These are phyloP conservation scores for Huntiella moniliformis DNA, from an alignment of 2,329 filamentous ascomycete species.

Conservation along the genomic window DNA sequence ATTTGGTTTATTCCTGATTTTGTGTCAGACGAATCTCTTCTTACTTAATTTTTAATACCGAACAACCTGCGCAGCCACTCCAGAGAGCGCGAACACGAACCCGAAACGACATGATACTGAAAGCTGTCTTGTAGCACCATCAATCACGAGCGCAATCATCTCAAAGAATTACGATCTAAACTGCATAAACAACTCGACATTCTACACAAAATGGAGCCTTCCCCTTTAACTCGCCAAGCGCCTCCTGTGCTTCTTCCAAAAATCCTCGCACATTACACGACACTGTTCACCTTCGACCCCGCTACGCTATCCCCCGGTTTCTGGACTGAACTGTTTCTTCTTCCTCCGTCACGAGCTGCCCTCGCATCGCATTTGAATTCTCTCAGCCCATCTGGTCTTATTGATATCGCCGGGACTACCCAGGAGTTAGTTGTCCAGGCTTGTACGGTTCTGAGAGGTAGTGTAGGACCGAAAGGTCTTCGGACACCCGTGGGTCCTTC, in stretches of 20 bases:
- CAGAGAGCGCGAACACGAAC: background rate
- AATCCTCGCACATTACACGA: conserved; percentile 75
- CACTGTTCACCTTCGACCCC: conserved; percentile 45
- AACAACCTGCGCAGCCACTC: no score
- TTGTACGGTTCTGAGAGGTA: conserved; percentile 25
- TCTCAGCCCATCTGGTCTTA: conserved; percentile 54
- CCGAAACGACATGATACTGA: no score
- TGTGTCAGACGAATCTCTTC: no score
- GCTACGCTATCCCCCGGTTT: conserved; percentile 56
- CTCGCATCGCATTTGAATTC: conserved; percentile 50
- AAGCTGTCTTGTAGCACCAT: no score
- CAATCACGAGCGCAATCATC: no score
- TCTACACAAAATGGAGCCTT: conserved; percentile 52
- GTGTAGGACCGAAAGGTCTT: conserved; percentile 18
- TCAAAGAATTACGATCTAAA: no score
- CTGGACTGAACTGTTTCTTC: conserved; percentile 88
- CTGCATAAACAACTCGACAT: no score
- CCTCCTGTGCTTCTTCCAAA: conserved; percentile 90
- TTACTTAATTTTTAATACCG: no score
- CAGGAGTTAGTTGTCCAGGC: conserved; percentile 62
- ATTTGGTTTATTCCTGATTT: no score
- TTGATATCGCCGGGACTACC: conserved; percentile 59
- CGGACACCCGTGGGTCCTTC: conserved; percentile 34
- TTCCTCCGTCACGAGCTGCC: conserved; percentile 55
- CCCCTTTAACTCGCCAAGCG: conserved; percentile 81